These are phyloP conservation scores for Candida namnaoensis DNA, from an alignment of 805 yeast genomes.

Conservation along the genomic window DNA sequence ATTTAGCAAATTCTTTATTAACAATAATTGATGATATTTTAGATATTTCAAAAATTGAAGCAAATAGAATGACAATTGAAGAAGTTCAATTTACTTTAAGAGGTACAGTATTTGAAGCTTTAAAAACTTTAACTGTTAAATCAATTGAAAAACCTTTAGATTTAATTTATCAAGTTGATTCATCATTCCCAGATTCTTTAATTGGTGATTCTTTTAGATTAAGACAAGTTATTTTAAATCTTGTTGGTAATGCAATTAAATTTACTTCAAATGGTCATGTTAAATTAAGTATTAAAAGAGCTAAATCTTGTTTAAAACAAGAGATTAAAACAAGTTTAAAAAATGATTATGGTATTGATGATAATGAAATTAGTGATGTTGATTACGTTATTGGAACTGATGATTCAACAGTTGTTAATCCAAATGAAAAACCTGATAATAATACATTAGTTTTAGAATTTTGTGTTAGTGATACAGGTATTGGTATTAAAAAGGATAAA, in stretches of 20 bases:
- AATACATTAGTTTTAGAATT: conserved; percentile 49
- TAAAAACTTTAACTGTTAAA: conserved; percentile 76
- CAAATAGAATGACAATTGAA: conserved; percentile 82
- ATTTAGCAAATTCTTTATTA: conserved; percentile 69
- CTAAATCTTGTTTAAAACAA: conserved; percentile 9
- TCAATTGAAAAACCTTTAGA: conserved; percentile 78
- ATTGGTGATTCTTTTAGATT: conserved; percentile 80
- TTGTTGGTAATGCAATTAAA: conserved; percentile 80
- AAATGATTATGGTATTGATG: conserved; percentile 9
- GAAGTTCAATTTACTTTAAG: conserved; percentile 73
- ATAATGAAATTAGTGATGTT: conserved; percentile 3
- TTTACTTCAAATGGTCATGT: conserved; percentile 75
- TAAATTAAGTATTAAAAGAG: conserved; percentile 58
- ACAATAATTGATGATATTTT: conserved; percentile 80
- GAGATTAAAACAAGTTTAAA: conserved; percentile 8
- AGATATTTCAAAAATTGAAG: conserved; percentile 84
- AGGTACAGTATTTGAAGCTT: conserved; percentile 79
- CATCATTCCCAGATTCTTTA: conserved; percentile 73
- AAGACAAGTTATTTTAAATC: conserved; percentile 70
- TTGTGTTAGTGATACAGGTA: conserved; percentile 79
- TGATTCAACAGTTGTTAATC: conserved; percentile 26
- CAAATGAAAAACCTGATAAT: conserved; percentile 70
- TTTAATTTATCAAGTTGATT: conserved; percentile 68
- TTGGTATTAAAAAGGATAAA: conserved; percentile 75
- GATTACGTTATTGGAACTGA: no score